Evolutionary conservation across 495 filamentous ascomycete species (phyloP).

Genomic region (Choiromyces venosus): DNA sequence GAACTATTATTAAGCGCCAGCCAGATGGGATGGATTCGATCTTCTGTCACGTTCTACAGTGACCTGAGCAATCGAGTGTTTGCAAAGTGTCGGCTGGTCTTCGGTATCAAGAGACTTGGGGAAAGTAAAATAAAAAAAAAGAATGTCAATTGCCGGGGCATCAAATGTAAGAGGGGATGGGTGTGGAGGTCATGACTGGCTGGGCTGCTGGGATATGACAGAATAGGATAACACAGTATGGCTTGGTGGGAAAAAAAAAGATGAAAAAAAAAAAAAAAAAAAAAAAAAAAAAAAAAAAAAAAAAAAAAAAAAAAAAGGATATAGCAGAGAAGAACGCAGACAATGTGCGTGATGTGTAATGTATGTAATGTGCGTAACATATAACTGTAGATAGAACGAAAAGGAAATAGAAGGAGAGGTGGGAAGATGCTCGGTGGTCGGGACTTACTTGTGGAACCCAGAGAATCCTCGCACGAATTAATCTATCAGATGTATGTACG

Average conservation of each 20-base stretch:
- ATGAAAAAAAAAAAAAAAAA: background rate
- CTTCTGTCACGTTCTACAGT: slow-evolving; percentile 28
- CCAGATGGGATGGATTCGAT: slow-evolving; percentile 37
- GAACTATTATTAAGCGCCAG: slow-evolving; percentile 38
- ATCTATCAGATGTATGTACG: slow-evolving; percentile 39
- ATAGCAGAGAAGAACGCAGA: background rate
- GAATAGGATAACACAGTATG: background rate
- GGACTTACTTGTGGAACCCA: slow-evolving; percentile 33
- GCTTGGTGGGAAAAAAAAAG: background rate
- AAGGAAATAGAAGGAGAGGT: slow-evolving; percentile 1
- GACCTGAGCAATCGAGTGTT: slow-evolving; percentile 21
- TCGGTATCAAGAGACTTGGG: background rate
- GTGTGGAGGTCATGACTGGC: slow-evolving; percentile 27
- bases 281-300: background rate
- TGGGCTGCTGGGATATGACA: slow-evolving; percentile 2
- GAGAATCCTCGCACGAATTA: slow-evolving; percentile 33
- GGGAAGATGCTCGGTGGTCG: slow-evolving; percentile 33
- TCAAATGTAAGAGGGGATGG: background rate
- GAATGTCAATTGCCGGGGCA: slow-evolving; percentile 30
- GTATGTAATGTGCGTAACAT: slow-evolving; percentile 25
- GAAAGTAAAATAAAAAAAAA: slow-evolving; percentile 1
- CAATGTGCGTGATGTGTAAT: slow-evolving; percentile 23
- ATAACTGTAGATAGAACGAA: slow-evolving; percentile 18
- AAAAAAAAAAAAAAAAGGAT: too few relatives aligned
- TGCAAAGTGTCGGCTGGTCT: background rate